Conservation (phyloP, 2,329 filamentous ascomycete species). For the Monosporascus sp. region DNA sequence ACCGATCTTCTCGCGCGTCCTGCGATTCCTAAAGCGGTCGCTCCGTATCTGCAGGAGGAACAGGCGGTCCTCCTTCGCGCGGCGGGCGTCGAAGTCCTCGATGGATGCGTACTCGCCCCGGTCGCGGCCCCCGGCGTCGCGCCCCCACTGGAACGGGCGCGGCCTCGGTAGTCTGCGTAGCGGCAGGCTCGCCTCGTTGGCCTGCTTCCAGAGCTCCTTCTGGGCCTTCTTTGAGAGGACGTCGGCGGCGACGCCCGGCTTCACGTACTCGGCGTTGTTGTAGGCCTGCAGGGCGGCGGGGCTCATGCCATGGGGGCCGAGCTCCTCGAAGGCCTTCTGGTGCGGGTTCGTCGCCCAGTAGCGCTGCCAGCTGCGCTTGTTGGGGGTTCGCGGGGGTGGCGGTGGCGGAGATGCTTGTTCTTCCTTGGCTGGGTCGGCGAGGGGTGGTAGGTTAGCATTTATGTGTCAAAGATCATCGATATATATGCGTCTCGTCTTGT, state of each 20-base stretch:
- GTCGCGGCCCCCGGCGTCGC: slow-evolving; percentile 43
- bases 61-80: slow-evolving; percentile 36
- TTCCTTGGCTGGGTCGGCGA: slow-evolving; percentile 12
- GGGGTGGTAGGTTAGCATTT: no score
- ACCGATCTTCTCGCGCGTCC: slow-evolving; percentile 20
- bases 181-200: slow-evolving; percentile 47
- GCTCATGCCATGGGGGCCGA: slow-evolving; percentile 39
- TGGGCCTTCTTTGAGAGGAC: slow-evolving; percentile 40
- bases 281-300: slow-evolving; percentile 45
- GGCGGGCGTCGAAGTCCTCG: slow-evolving; percentile 39
- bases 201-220: slow-evolving; percentile 52
- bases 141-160: slow-evolving; percentile 38
- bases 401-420: slow-evolving; percentile 22
- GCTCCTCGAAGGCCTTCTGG: slow-evolving; percentile 38
- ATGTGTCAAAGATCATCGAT: no score
- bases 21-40: slow-evolving; percentile 35
- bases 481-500: no score
- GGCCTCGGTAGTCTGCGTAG: slow-evolving; percentile 35
- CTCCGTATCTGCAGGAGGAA: slow-evolving; percentile 39
- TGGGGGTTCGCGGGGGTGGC: slow-evolving; percentile 37
- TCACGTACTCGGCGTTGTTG: slow-evolving; percentile 40
- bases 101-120: slow-evolving; percentile 39
- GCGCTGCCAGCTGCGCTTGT: slow-evolving; percentile 41
- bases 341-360: slow-evolving; percentile 47
- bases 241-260: slow-evolving; percentile 29